Evolutionary conservation across 2,329 filamentous ascomycete species (phyloP).

Genomic region (Nemania sp.): DNA sequence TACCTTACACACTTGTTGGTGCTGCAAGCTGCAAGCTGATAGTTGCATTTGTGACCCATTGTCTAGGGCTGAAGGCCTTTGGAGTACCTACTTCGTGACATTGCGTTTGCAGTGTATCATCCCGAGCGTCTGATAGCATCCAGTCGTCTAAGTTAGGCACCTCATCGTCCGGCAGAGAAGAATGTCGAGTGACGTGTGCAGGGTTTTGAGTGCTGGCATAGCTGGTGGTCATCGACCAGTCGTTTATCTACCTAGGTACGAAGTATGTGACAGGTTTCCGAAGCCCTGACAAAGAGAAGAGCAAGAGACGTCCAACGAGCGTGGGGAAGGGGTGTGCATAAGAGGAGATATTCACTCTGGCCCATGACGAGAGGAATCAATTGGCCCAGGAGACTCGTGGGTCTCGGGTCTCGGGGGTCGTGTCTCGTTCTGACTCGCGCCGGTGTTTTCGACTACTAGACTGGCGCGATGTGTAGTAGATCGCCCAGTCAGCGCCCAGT

Average conservation of each 20-base stretch:
- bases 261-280: slow-evolving; percentile 12
- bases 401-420: neutral
- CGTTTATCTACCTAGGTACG: neutral
- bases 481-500: neutral
- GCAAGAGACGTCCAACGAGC: neutral
- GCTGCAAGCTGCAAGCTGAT: neutral
- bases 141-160: neutral
- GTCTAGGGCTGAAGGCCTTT: slow-evolving; percentile 13
- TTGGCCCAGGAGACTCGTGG: slow-evolving; percentile 8
- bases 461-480: too few relatives aligned
- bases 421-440: slow-evolving; percentile 22
- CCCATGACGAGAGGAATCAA: neutral
- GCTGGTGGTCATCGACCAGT: neutral
- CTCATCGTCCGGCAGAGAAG: neutral
- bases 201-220: slow-evolving; percentile 16
- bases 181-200: slow-evolving; percentile 20
- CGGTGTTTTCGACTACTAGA: neutral
- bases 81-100: too few relatives aligned
- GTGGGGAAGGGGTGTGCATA: neutral
- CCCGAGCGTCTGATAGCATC: too few relatives aligned
- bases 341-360: neutral
- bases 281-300: neutral
- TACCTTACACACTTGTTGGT: too few relatives aligned
- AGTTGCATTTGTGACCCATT: neutral
- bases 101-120: too few relatives aligned